Base-by-base conservation (phyloP, 257 asterid genomes). In the Scutellaria galericulata region DNA sequence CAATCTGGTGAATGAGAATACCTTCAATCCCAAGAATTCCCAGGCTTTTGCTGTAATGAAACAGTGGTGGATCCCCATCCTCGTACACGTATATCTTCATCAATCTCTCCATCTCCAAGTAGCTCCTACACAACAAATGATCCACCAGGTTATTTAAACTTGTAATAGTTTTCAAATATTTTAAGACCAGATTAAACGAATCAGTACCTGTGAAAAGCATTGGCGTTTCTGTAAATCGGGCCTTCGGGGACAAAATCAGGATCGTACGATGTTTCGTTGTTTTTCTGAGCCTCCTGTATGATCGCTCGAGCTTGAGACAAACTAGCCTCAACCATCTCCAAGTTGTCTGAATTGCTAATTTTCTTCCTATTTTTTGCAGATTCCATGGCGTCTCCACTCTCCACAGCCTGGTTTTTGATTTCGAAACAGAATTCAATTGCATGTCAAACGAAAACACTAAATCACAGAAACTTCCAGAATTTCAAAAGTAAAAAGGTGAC, bases 61-160 rank as follows among this genome's bases (percentile, higher is more conserved):
- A 87, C 0, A 87, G 51, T 0, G 92, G 92, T 2, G 88, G 92
- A 1, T 87, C 93, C 44, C 93, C 93, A 7, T 87, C 93, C 51
- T 83, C 87, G 69, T 87, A 87, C 12, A 81, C 51, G 67, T 83
- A 87, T 55, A 87, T 79, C 82, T 77, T 85, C 10, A 87, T 79
- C 65, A 24, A 5, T 15, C 75, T 87, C 83, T 87, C 92, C 90
- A 87, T 87, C 74, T 87, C 90, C 79, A 87, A 59, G 83, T 85
- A 87, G 83, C 92, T 87, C 71, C 92, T 87, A 31, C 60, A 47
- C 64, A 9, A 27, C 3, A 46, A 35, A 57, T 12, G 13, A 60
- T 37, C 10, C 7, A 27, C 35, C 18, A 24, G 27, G 27, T 24
- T 24, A 24, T 1, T 0, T 18, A 18, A 18, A 18, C 27, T 24